A percentile compares a stretch with the other conserved stretches of the same genome.
phyloP scores from a whole-genome alignment of 2,329 filamentous ascomycete genomes.

The Chaetomium olivaceum region DNA sequence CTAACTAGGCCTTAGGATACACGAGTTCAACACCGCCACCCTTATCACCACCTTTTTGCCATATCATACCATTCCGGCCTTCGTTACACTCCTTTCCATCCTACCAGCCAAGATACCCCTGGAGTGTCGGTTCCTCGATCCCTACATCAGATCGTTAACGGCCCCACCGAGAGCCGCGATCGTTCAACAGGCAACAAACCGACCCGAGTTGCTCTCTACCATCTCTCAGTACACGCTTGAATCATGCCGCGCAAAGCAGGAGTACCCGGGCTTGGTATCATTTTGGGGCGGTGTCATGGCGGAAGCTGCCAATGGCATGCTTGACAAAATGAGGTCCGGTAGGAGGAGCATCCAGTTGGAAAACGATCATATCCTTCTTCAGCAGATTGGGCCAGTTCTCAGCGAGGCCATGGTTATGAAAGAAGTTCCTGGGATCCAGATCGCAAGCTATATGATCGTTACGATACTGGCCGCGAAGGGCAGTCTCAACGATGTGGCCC shows the following conservation, averaged over 20 bases:
- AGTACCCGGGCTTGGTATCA: slow-evolving; percentile 75
- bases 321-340: slow-evolving; percentile 76
- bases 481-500: slow-evolving; percentile 71
- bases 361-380: slow-evolving; percentile 77
- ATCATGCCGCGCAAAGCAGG: slow-evolving; percentile 68
- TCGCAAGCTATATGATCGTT: slow-evolving; percentile 89
- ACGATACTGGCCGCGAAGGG: slow-evolving; percentile 84
- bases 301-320: slow-evolving; percentile 79
- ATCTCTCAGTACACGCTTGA: slow-evolving; percentile 79
- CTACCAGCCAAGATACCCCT: slow-evolving; percentile 72
- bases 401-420: slow-evolving; percentile 76
- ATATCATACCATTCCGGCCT: slow-evolving; percentile 84
- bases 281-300: slow-evolving; percentile 92
- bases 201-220: slow-evolving; percentile 70
- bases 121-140: slow-evolving; percentile 80
- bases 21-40: slow-evolving; percentile 82
- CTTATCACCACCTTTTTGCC: slow-evolving; percentile 86
- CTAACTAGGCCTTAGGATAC: slow-evolving; percentile 59
- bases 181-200: slow-evolving; percentile 79
- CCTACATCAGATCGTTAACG: slow-evolving; percentile 77
- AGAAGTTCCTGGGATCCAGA: slow-evolving; percentile 74
- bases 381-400: slow-evolving; percentile 65
- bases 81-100: slow-evolving; percentile 83
- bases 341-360: slow-evolving; percentile 73
- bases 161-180: slow-evolving; percentile 78